Evolutionary conservation across 352 stramenopile genomes (phyloP).

Genomic region (Phytophthora pseudosyringae): DNA sequence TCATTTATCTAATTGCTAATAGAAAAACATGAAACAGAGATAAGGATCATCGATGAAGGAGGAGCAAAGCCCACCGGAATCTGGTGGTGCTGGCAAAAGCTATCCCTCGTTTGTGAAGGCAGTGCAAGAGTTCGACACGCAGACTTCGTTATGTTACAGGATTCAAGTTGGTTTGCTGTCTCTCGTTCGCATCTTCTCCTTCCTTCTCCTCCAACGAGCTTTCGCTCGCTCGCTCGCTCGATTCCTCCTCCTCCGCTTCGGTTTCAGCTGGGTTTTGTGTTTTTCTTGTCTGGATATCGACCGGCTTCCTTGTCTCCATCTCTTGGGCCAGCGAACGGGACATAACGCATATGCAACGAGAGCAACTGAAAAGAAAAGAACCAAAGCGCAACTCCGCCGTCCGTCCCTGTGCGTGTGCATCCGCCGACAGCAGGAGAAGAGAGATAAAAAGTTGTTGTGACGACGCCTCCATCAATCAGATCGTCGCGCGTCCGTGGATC

Average conservation of each 20-base stretch:
- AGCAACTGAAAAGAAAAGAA: constrained; percentile 28
- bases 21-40: constrained; percentile 25
- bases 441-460: constrained; percentile 12
- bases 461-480: constrained; percentile 1
- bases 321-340: constrained; percentile 10
- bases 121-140: background rate
- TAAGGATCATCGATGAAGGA: background rate
- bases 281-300: constrained; percentile 24
- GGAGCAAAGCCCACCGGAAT: constrained; percentile 8
- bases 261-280: constrained; percentile 14
- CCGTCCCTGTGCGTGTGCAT: constrained; percentile 10
- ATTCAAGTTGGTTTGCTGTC: constrained; percentile 25
- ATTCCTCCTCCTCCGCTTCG: constrained; percentile 3
- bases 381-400: constrained; percentile 16
- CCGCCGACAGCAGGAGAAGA: constrained; percentile 8
- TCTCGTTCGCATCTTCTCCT: constrained; percentile 10
- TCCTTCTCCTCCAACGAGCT: constrained; percentile 2
- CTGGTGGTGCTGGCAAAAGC: constrained; percentile 12
- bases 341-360: constrained; percentile 20
- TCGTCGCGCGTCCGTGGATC: background rate
- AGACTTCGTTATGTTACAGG: constrained; percentile 31
- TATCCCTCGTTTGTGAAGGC: background rate
- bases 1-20: constrained; percentile 33
- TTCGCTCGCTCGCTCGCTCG: background rate
- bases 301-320: background rate